A percentile compares a stretch with the other conserved stretches of the same genome.
These are phyloP conservation scores for Torulaspora pretoriensis DNA, from an alignment of 1,139 yeast species.

Conservation along the genomic window DNA sequence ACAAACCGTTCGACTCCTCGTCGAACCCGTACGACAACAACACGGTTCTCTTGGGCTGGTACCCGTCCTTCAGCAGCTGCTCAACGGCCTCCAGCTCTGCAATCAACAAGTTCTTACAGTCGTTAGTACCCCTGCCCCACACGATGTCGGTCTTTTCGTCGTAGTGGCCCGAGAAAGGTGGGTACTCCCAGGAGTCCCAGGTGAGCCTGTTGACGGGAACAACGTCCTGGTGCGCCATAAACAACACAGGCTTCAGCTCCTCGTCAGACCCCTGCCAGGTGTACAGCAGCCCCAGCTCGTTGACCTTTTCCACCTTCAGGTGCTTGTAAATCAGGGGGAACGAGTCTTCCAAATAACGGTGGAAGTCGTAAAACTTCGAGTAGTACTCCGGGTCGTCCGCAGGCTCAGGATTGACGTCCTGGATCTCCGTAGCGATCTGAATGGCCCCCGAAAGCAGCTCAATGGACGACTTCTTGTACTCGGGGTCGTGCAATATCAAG, in stretches of 20 bases:
- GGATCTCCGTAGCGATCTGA: constrained; percentile 56
- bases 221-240: constrained; percentile 78
- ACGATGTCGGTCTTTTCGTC: constrained; percentile 49
- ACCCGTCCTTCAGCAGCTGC: constrained; percentile 43
- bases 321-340: constrained; percentile 56
- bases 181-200: constrained; percentile 56
- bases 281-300: constrained; percentile 61
- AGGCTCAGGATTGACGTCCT: constrained; percentile 49
- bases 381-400: constrained; percentile 36
- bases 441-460: constrained; percentile 49
- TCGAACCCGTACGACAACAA: constrained; percentile 66
- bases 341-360: constrained; percentile 48
- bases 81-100: constrained; percentile 60
- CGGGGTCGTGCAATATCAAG: constrained; percentile 36
- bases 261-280: constrained; percentile 60
- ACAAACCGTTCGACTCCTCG: constrained; percentile 62
- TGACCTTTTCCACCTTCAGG: constrained; percentile 52
- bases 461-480: constrained; percentile 42
- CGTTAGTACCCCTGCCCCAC: constrained; percentile 66
- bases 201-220: constrained; percentile 72
- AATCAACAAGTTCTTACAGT: constrained; percentile 57
- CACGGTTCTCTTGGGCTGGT: constrained; percentile 52
- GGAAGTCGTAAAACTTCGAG: constrained; percentile 41
- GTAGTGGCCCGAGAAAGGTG: constrained; percentile 65
- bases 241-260: constrained; percentile 56